These are phyloP conservation scores for Tylopilus subfusipes DNA, from an alignment of 768 basidiomycete species.

Conservation along the genomic window DNA sequence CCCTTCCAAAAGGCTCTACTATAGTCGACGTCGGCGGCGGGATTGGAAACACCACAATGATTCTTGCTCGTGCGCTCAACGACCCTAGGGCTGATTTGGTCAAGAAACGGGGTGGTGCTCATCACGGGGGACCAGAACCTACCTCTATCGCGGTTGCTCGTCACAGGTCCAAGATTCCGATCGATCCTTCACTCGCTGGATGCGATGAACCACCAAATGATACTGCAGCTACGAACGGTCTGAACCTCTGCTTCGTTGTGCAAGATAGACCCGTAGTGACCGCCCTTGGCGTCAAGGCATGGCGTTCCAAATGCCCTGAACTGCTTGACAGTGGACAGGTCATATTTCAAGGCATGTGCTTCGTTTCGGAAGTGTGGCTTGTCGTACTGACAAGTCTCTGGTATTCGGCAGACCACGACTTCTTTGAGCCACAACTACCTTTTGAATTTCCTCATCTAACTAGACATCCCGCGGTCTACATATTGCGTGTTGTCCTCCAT, in stretches of 20 bases:
- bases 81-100: neutral
- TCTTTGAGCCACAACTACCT: conserved; percentile 59
- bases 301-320: conserved; percentile 57
- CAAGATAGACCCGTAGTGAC: conserved; percentile 59
- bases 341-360: conserved; percentile 44
- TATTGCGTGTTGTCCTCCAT: conserved; percentile 69
- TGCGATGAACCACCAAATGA: conserved; percentile 10
- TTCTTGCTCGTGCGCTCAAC: conserved; percentile 39
- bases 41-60: conserved; percentile 51
- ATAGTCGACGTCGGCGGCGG: conserved; percentile 72
- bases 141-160: neutral
- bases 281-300: conserved; percentile 52
- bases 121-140: neutral
- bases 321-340: conserved; percentile 52
- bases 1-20: conserved; percentile 46
- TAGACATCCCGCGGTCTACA: conserved; percentile 55
- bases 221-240: conserved; percentile 6
- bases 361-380: neutral
- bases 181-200: neutral
- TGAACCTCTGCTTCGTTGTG: conserved; percentile 48
- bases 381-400: neutral
- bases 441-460: conserved; percentile 30
- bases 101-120: neutral
- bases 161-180: neutral
- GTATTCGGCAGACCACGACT: conserved; percentile 56